These are phyloP conservation scores for Karstenula rhodostoma DNA, from an alignment of 2,329 filamentous ascomycete genomes.

Conservation along the genomic window DNA sequence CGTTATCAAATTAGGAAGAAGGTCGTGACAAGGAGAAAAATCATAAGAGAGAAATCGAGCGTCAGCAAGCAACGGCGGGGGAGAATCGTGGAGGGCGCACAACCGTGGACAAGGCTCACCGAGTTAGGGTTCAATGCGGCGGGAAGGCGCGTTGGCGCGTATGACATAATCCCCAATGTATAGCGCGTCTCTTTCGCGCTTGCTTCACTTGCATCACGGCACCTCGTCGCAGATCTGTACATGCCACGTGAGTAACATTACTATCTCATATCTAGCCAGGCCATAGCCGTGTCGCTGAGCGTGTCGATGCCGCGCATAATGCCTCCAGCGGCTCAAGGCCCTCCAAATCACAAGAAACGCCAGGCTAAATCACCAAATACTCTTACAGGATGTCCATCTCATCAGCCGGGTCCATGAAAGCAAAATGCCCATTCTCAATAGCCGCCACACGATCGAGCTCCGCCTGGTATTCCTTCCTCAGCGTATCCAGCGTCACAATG, in stretches of 20 bases:
- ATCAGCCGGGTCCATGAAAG: constrained; percentile 62
- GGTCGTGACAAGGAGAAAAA: background rate
- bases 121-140: constrained; percentile 1
- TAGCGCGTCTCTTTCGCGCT: constrained; percentile 27
- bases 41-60: background rate
- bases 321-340: background rate
- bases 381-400: constrained; percentile 49
- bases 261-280: background rate
- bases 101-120: background rate
- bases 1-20: background rate
- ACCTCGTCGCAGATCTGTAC: too few species aligned
- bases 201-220: too few species aligned
- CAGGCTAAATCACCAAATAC: constrained; percentile 31
- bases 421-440: constrained; percentile 89
- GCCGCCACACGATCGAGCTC: constrained; percentile 89
- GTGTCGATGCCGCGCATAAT: background rate
- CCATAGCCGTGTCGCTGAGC: background rate
- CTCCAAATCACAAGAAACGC: constrained; percentile 25
- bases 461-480: constrained; percentile 86
- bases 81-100: background rate
- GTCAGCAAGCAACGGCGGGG: background rate
- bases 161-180: too few species aligned
- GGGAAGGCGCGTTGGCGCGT: constrained; percentile 16
- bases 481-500: constrained; percentile 84
- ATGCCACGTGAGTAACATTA: background rate